Percentiles rank a stretch among this genome's conserved stretches.
Evolutionary conservation across 352 stramenopile species (phyloP).

Genomic region (Phytophthora rubi): DNA sequence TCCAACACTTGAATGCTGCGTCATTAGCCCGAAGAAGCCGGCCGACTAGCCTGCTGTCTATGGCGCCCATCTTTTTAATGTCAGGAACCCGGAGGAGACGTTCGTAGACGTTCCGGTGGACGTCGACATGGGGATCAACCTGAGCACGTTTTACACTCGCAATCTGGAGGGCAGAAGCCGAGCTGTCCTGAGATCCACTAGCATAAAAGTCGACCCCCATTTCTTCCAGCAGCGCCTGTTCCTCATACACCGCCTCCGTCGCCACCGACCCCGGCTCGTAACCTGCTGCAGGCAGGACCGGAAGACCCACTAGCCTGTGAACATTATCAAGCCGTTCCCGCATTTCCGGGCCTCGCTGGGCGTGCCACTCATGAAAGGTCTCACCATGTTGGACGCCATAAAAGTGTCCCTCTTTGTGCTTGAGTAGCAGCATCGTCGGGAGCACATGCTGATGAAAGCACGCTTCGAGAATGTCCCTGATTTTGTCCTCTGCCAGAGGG

Average conservation of each 20-base stretch:
- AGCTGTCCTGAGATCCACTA: neutral
- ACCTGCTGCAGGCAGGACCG: too few relatives aligned
- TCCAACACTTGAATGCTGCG: neutral
- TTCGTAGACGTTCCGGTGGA: neutral
- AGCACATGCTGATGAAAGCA: constrained; percentile 2
- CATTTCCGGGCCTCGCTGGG: neutral
- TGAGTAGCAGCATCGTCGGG: neutral
- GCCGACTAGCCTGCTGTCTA: neutral
- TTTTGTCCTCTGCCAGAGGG: neutral
- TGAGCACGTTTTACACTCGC: neutral
- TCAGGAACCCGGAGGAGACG: neutral
- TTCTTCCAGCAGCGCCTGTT: neutral
- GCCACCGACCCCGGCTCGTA: neutral
- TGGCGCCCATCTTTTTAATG: neutral
- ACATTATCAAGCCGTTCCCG: neutral
- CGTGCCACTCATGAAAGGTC: neutral
- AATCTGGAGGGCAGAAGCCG: neutral
- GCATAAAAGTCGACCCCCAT: constrained; percentile 3
- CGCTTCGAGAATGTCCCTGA: neutral
- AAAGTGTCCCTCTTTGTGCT: neutral
- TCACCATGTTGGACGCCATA: neutral
- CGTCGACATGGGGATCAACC: neutral
- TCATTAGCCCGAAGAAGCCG: neutral
- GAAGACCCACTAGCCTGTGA: neutral
- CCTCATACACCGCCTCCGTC: neutral